These are phyloP conservation scores for Trametes cubensis DNA, from an alignment of 768 basidiomycete species.

Conservation along the genomic window DNA sequence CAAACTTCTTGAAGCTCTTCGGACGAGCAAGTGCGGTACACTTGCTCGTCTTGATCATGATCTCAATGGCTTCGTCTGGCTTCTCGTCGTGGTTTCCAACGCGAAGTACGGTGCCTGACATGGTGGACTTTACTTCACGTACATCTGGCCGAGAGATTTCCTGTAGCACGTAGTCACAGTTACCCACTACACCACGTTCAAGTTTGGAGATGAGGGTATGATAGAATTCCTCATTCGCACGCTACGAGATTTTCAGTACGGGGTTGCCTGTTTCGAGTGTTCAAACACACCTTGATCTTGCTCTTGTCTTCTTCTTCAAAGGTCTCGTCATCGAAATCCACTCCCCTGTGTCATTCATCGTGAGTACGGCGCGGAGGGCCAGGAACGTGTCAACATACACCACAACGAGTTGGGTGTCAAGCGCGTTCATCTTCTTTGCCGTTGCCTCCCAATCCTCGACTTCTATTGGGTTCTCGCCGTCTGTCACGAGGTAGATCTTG, in stretches of 20 bases:
- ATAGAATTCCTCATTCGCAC: slow-evolving; percentile 77
- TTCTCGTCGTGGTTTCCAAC: slow-evolving; percentile 75
- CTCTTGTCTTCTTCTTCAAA: slow-evolving; percentile 72
- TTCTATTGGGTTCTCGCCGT: slow-evolving; percentile 77
- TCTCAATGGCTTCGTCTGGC: slow-evolving; percentile 72
- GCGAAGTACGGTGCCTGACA: slow-evolving; percentile 65
- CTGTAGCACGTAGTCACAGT: slow-evolving; percentile 64
- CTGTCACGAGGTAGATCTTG: slow-evolving; percentile 82
- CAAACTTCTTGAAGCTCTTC: slow-evolving; percentile 80
- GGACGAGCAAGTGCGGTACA: slow-evolving; percentile 72
- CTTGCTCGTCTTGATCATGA: slow-evolving; percentile 77
- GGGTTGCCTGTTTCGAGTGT: background rate
- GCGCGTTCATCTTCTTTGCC: slow-evolving; percentile 61
- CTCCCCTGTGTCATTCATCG: slow-evolving; percentile 54
- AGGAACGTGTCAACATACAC: slow-evolving; percentile 53
- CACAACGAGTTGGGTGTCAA: slow-evolving; percentile 63
- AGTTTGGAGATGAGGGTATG: slow-evolving; percentile 45
- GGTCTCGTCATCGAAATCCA: slow-evolving; percentile 84
- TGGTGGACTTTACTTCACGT: slow-evolving; percentile 66
- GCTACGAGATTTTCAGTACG: slow-evolving; percentile 42
- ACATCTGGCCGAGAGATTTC: slow-evolving; percentile 64
- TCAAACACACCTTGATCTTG: slow-evolving; percentile 61
- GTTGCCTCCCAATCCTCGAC: slow-evolving; percentile 76
- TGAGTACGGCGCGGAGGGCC: background rate
- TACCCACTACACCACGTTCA: slow-evolving; percentile 58